A percentile compares a stretch with the other conserved stretches of the same genome.
Evolutionary conservation across 345 rosid species (phyloP).

Genomic region (Syzygium aromaticum): DNA sequence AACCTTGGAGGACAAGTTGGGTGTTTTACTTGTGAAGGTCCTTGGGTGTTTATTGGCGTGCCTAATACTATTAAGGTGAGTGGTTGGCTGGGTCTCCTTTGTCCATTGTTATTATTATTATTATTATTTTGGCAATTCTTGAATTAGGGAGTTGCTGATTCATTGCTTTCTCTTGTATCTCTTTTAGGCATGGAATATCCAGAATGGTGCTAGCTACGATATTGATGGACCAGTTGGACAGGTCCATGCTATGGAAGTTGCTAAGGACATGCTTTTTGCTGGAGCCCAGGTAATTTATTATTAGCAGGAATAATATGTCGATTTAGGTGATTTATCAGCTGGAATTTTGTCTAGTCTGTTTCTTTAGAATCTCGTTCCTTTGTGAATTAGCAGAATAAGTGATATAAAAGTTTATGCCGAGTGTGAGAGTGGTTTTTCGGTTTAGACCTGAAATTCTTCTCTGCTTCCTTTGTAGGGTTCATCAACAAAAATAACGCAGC

Average conservation of each 20-base stretch:
- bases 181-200: conserved; percentile 41
- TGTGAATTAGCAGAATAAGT: background rate
- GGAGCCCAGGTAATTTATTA: conserved; percentile 39
- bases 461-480: no score
- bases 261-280: conserved; percentile 39
- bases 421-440: background rate
- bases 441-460: background rate
- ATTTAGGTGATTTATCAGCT: background rate
- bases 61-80: conserved; percentile 41
- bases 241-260: conserved; percentile 31
- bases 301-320: background rate
- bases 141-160: background rate
- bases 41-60: conserved; percentile 60
- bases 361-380: background rate
- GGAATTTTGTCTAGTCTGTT: background rate
- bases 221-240: conserved; percentile 39
- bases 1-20: conserved; percentile 40
- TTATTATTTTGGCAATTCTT: no score
- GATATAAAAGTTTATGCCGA: background rate
- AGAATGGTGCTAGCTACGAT: conserved; percentile 18
- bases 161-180: background rate
- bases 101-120: background rate
- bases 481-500: no score
- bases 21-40: conserved; percentile 39
- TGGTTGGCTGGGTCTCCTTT: no score